Base-by-base conservation (phyloP, 371 early-diverging fungal species). In the Circinella minor region DNA sequence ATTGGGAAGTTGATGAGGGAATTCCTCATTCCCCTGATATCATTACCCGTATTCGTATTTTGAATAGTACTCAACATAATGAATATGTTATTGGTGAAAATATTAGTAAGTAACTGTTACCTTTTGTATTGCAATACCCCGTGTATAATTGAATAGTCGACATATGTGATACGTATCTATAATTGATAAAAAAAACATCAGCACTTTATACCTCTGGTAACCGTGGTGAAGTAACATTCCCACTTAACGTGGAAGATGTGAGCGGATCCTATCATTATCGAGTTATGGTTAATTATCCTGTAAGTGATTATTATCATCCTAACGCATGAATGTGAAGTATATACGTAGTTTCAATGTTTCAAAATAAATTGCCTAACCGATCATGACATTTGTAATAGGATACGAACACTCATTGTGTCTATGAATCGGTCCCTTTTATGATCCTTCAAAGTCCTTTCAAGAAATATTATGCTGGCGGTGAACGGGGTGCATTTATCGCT, bases 21-120 rank as follows among this genome's bases (percentile, higher is more conserved):
- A 67, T 77, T 20, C 67, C 69, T 18, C 46, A 71, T 38, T 55
- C 55, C 8, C 74, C 77, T 54, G 70, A 77, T 51, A 69, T 77
- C 34, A 70, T 77, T 37, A 77, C 77, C 7, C 77, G 77, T 59
- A 77, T 77, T 36, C 77, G 77, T 57, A 69, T 77, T n/a, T 34
- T 77, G 37, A 74, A 77, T 66, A 65, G 65, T 36, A 69, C 71
- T 6, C 72, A 74, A 43, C 77, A 69, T 65, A 77, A 77, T 61
- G 60, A 71, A 36, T 71, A 70, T 62, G 65, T 70, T n/a, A 57
- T 74, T 72, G 77, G 77, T 39, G 77, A 74, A 65, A 74, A 77
- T 36, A 67, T 77, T 66, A 69, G 77, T 77, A 70, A 66, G 74
- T 51, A 13, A 51, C 4, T 51, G 7, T 1, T 51, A 51, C 15